Evolutionary conservation across 441 rosid genomes (phyloP).

Genomic region (Cnidoscolus chayamansa): DNA sequence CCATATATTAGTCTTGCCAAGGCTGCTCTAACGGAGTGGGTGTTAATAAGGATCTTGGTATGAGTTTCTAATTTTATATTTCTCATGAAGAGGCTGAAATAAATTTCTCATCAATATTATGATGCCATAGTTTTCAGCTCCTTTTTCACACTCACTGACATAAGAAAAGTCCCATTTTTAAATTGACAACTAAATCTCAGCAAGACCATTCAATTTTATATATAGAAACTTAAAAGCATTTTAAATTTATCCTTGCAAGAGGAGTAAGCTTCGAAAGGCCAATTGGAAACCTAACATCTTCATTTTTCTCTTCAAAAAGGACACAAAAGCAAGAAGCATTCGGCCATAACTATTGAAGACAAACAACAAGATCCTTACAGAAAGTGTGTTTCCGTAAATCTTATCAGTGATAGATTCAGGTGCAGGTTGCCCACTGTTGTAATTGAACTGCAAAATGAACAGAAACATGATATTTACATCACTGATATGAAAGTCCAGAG

Average conservation of each 20-base stretch:
- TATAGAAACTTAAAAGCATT: neutral
- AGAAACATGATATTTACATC: constrained; percentile 14
- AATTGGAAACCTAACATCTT: neutral
- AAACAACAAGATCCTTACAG: constrained; percentile 52
- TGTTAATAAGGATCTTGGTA: neutral
- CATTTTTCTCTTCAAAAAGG: neutral
- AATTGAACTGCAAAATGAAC: constrained; percentile 62
- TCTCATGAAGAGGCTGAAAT: neutral
- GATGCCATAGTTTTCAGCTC: constrained; percentile 5
- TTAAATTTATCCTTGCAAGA: constrained; percentile 1
- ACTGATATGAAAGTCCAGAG: neutral
- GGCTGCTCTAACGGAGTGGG: neutral
- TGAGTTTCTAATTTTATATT: neutral
- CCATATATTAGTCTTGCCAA: neutral
- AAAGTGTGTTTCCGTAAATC: constrained; percentile 92
- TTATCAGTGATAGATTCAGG: constrained; percentile 92
- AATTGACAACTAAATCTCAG: neutral
- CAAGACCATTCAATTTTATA: neutral
- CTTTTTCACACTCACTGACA: neutral
- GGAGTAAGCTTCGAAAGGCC: neutral
- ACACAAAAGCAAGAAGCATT: constrained; percentile 9
- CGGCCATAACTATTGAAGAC: constrained; percentile 5
- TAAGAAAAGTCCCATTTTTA: neutral
- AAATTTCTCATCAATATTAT: neutral
- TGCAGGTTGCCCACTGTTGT: constrained; percentile 95